These are phyloP conservation scores for Penicillium carneum DNA, from an alignment of 2,329 filamentous ascomycete species.

Conservation along the genomic window DNA sequence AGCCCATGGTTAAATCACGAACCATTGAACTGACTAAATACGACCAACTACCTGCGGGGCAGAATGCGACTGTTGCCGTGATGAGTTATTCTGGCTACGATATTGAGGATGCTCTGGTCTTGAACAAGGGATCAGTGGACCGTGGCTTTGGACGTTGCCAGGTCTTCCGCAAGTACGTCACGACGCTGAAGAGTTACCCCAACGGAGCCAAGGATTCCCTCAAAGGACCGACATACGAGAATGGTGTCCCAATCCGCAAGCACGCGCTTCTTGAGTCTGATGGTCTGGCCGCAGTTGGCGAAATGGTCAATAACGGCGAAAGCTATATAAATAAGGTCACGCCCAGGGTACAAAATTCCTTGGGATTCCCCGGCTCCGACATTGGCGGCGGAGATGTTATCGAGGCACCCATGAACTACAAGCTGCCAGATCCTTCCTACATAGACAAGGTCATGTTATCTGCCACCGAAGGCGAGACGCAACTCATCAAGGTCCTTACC, in stretches of 20 bases:
- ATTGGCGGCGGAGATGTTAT: slow-evolving; percentile 57
- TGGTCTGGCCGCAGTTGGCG: slow-evolving; percentile 86
- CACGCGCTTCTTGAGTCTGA: slow-evolving; percentile 80
- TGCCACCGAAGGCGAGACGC: slow-evolving; percentile 82
- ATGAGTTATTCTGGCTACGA: slow-evolving; percentile 99
- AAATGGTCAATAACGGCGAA: slow-evolving; percentile 77
- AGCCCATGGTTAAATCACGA: slow-evolving; percentile 95
- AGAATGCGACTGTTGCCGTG: slow-evolving; percentile 96
- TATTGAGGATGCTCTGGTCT: slow-evolving; percentile 95
- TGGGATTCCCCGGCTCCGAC: slow-evolving; percentile 67
- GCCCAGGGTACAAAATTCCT: slow-evolving; percentile 77
- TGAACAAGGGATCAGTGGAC: slow-evolving; percentile 96
- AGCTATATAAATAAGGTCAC: slow-evolving; percentile 89
- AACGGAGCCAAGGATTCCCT: slow-evolving; percentile 73
- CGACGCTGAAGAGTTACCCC: slow-evolving; percentile 84
- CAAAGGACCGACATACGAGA: slow-evolving; percentile 69
- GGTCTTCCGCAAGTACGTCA: slow-evolving; percentile 93
- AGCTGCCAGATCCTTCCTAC: slow-evolving; percentile 81
- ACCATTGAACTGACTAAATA: slow-evolving; percentile 97
- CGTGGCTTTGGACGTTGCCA: slow-evolving; percentile 95
- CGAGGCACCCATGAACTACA: slow-evolving; percentile 68
- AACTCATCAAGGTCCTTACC: slow-evolving; percentile 91
- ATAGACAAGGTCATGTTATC: slow-evolving; percentile 97
- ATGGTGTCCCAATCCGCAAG: slow-evolving; percentile 68
- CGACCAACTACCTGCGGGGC: slow-evolving; percentile 93